Conservation (phyloP, 2,329 filamentous ascomycete species). For the Dothiorella sarmentorum region DNA sequence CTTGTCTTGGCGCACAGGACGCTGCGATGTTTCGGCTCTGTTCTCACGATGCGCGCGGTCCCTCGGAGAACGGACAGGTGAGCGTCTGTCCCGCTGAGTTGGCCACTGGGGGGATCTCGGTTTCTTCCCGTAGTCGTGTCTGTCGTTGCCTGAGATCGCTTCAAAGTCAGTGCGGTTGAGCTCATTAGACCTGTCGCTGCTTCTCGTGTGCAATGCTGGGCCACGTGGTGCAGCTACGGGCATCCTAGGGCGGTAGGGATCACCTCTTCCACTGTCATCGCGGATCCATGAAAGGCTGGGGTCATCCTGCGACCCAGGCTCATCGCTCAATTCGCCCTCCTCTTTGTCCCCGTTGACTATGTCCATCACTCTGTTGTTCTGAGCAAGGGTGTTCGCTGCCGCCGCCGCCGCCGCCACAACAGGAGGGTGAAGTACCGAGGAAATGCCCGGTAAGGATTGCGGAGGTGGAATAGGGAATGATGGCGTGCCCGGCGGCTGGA, state of each 20-base stretch:
- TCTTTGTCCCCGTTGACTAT: constrained; percentile 52
- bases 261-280: constrained; percentile 12
- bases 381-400: constrained; percentile 16
- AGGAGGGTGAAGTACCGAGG: constrained; percentile 15
- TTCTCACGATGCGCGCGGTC: not conserved
- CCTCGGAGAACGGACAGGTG: not conserved
- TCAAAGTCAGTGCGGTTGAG: constrained; percentile 8
- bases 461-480: constrained; percentile 6
- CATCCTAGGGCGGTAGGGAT: not conserved
- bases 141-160: not conserved
- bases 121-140: not conserved
- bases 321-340: constrained; percentile 77
- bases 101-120: not conserved
- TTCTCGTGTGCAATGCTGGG: not conserved
- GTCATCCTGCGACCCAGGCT: constrained; percentile 31
- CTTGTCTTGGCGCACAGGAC: not conserved
- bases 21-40: not conserved
- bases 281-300: not conserved
- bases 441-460: not conserved
- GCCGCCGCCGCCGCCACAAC: constrained; percentile 21
- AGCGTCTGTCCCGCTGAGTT: not conserved
- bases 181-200: constrained; percentile 1
- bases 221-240: not conserved
- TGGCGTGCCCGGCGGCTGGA: constrained; percentile 20
- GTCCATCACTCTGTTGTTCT: constrained; percentile 28